Evolutionary conservation across 345 rosid species (phyloP), one percentile per base, ranked within the genome.

Genomic region (Conringia planisiliqua): DNA sequence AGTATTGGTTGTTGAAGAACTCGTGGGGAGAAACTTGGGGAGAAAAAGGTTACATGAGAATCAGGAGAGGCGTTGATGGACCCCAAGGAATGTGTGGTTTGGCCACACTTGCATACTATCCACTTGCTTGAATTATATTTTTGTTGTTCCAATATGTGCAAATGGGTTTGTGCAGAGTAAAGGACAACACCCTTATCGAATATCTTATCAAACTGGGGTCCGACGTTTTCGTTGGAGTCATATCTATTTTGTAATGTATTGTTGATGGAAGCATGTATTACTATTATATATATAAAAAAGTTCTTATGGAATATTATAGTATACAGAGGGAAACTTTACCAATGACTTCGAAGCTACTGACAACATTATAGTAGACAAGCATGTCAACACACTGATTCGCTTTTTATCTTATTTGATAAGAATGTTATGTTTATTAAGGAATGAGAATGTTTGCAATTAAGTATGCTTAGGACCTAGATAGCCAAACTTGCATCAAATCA

Each of bases 1-100:
- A 83, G 47, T 84, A 81, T 35, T 84, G 90, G 90, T 6, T 86
- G 30, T 27, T 86, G 22, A 70, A 82, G 69, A 89, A 89, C 52
- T 87, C 88, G 2, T 87, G 91, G 89, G 88, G 86, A 0, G 7
- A 18, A 9, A n/a, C 12, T 1, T 85, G 86, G 89, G 90, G 93
- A 8, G 89, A 85, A 59, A 22, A 54, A 9, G 91, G 90, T 16
- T 84, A 82, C 22, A 76, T 86, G 73, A 83, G 79, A 66, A 79
- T 89, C 66, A 68, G 17, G 27, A 82, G 91, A 72, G 82, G 38
- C 30, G 71, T 50, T 5, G 65, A 5, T 11, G 71, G 18, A 12
- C 66, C 64, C 4, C 9, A 67, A 35, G 88, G 90, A 50, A 33
- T 40, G 12, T 84, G 90, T 62, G 87, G 85, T 62, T 72, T 89